Conservation (phyloP, 1,284 basidiomycete genomes). For the Sporisorium scitamineum region DNA sequence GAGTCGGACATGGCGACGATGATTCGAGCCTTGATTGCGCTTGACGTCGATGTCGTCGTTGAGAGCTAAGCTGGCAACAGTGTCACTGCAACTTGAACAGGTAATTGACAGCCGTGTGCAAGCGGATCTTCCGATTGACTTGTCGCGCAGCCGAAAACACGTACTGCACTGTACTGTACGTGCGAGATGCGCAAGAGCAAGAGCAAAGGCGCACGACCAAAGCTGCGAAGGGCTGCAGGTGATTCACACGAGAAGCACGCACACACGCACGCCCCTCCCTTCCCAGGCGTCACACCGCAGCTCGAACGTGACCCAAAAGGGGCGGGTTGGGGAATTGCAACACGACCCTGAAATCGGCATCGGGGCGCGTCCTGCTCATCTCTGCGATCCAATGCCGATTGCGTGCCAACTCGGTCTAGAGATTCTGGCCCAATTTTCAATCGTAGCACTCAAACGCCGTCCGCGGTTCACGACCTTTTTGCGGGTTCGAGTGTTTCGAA, state of each 20-base stretch:
- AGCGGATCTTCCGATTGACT: background rate
- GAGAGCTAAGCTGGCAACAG: background rate
- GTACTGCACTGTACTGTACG: too few relatives aligned
- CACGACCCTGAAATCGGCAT: background rate
- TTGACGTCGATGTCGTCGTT: background rate
- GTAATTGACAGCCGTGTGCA: background rate
- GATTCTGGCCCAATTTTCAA: slow-evolving; percentile 13
- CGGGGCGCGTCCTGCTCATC: background rate
- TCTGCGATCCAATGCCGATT: background rate
- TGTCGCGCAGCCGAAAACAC: background rate
- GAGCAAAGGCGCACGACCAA: background rate
- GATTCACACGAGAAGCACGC: background rate
- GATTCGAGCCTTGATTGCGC: background rate
- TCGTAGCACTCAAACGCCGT: background rate
- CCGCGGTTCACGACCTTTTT: background rate
- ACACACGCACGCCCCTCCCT: slow-evolving; percentile 17
- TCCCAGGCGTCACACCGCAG: background rate
- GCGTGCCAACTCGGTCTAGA: slow-evolving; percentile 16
- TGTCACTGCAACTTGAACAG: background rate
- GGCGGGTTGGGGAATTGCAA: too few relatives aligned
- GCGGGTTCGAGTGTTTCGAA: slow-evolving; percentile 10
- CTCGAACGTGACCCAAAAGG: too few relatives aligned
- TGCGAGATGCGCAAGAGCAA: background rate
- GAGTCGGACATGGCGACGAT: slow-evolving; percentile 49
- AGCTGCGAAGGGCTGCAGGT: background rate